A percentile compares a stretch with the other conserved stretches of the same genome.
These are phyloP conservation scores for Termitomyces sp. DNA, from an alignment of 768 basidiomycete species.

Conservation along the genomic window DNA sequence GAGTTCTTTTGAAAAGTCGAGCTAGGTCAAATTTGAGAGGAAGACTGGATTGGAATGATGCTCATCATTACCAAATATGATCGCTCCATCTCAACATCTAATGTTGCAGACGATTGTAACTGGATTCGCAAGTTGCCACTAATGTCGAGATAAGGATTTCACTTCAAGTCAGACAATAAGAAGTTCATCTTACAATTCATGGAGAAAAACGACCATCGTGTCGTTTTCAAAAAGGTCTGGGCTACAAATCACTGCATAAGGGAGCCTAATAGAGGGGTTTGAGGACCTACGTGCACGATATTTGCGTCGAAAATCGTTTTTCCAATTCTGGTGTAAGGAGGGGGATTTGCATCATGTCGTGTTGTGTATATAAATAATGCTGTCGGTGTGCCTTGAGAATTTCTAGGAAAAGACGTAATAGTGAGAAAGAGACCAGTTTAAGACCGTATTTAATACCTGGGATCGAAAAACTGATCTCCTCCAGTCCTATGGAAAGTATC, in stretches of 20 bases:
- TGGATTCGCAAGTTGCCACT: constrained; percentile 90
- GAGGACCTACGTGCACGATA: constrained; percentile 80
- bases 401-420: constrained; percentile 37
- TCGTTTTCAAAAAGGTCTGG: constrained; percentile 73
- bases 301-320: constrained; percentile 72
- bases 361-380: constrained; percentile 70
- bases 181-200: constrained; percentile 78
- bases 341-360: constrained; percentile 80
- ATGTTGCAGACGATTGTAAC: constrained; percentile 66
- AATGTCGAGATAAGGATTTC: neutral
- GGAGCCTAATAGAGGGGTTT: neutral
- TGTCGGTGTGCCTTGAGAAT: constrained; percentile 89
- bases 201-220: constrained; percentile 82
- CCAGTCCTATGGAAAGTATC: constrained; percentile 42
- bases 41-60: neutral
- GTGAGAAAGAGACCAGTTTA: constrained; percentile 1
- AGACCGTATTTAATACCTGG: constrained; percentile 44
- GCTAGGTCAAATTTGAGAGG: constrained; percentile 36
- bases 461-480: constrained; percentile 61
- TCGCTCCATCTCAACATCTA: constrained; percentile 73
- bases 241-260: constrained; percentile 33
- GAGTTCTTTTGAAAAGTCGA: constrained; percentile 80
- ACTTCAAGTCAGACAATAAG: neutral
- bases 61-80: constrained; percentile 69
- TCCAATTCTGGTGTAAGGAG: constrained; percentile 65